Evolutionary conservation across 1,284 basidiomycete species (phyloP), one percentile per base, ranked within the genome.

Genomic region (Abortiporus biennis): DNA sequence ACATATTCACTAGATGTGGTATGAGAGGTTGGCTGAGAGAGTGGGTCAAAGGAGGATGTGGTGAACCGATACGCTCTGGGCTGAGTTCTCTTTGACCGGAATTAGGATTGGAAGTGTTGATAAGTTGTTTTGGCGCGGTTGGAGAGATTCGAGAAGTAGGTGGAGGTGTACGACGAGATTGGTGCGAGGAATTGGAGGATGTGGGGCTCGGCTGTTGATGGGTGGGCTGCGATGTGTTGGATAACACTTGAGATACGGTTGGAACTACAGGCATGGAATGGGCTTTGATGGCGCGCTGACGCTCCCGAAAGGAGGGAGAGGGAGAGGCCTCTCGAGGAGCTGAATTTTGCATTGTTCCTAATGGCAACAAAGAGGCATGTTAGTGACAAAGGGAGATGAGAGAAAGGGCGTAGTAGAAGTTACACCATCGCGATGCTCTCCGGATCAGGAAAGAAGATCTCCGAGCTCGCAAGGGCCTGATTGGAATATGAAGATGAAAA

Each of bases 221-320:
- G 48, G 51, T 43, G 47, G 57, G 52, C 49, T 53, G 51, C 39
- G 54, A 43, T 44, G 47, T 46, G 46, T 41, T 51, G 15, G 56
- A 67, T 47, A 67, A 74, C 15, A 76, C 59, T 47, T 78, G 74
- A 54, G 68, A 64, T 33, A 73, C 64, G 9, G 72, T 69, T 38
- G 80, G 75, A 4, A 78, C 74, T 55, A 75, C 61, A 44, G 80
- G 76, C 66, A 83, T 68, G 0, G 80, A 79, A 50, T 78, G 73
- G 1, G 77, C 57, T 52, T 83, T 82, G 21, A 70, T 56, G 15
- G 76, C 66, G 32, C 83, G 69, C 47, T 72, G 69, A 52, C 77
- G 68, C 47, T 82, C 76, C 40, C 74, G 72, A 54, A 74, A 68
- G 21, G 76, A 69, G 27, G 84, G 83, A 2, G 84, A 85, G 29